Evolutionary conservation across 768 basidiomycete species (phyloP).

Genomic region (Termitomyces sp.): DNA sequence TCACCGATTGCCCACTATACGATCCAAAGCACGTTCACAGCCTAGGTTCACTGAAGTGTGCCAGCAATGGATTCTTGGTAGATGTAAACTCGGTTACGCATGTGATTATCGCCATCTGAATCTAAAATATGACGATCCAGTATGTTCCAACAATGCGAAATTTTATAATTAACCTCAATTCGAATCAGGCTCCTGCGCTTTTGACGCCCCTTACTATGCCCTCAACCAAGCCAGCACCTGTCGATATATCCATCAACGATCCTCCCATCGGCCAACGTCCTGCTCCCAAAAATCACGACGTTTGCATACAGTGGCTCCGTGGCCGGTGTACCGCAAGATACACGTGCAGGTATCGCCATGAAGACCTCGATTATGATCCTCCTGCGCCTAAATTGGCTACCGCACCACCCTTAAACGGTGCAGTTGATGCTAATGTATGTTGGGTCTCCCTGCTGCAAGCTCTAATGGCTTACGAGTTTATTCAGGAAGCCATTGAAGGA

Average conservation of each 20-base stretch:
- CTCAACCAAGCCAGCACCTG: neutral
- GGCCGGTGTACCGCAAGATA: constrained; percentile 25
- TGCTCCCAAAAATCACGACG: constrained; percentile 11
- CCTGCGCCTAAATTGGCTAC: neutral
- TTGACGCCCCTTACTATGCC: neutral
- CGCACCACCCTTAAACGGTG: neutral
- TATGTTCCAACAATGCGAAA: constrained; percentile 1
- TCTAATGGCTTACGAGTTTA: neutral
- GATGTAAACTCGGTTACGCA: constrained; percentile 19
- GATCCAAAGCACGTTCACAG: constrained; percentile 11
- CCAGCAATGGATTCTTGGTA: constrained; percentile 30
- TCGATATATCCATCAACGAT: constrained; percentile 6
- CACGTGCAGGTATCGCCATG: constrained; percentile 27
- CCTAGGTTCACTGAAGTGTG: constrained; percentile 22
- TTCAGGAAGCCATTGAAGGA: constrained; percentile 4
- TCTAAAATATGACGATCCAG: constrained; percentile 21
- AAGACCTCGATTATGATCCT: constrained; percentile 28
- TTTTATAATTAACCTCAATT: neutral
- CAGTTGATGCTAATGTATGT: neutral
- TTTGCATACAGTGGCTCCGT: constrained; percentile 27
- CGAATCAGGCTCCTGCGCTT: neutral
- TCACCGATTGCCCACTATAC: neutral
- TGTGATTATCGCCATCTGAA: constrained; percentile 25
- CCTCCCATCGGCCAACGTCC: constrained; percentile 20
- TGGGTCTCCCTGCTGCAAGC: neutral